Evolutionary conservation across 1,284 basidiomycete genomes (phyloP).

Genomic region (Schizophyllum amplum): DNA sequence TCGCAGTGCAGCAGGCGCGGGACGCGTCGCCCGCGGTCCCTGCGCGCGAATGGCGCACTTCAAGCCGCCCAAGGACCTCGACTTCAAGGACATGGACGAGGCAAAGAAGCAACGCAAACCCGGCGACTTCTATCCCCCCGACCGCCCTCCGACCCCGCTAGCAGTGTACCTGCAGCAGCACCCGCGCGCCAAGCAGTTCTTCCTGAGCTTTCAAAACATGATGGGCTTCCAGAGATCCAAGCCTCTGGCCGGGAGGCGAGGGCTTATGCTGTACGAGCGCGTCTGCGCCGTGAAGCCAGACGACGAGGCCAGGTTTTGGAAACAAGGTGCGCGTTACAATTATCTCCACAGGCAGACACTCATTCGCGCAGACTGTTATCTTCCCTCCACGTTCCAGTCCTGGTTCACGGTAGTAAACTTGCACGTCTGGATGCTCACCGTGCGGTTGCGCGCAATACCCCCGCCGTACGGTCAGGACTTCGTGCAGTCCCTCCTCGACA

Average conservation of each 20-base stretch:
- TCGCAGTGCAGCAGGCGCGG: neutral
- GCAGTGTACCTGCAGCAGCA: neutral
- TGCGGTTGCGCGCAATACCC: conserved; percentile 83
- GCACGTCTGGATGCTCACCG: conserved; percentile 87
- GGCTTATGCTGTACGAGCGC: conserved; percentile 49
- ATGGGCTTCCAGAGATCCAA: conserved; percentile 57
- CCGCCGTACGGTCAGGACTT: conserved; percentile 54
- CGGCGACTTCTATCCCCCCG: neutral
- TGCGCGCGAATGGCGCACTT: neutral
- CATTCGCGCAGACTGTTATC: conserved; percentile 58
- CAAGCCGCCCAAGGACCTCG: neutral
- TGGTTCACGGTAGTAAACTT: conserved; percentile 96
- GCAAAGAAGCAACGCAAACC: neutral
- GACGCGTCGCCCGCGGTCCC: neutral
- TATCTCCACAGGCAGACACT: neutral
- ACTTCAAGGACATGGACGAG: neutral
- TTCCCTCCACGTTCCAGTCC: conserved; percentile 93
- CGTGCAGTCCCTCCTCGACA: conserved; percentile 82
- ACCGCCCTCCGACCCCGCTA: neutral
- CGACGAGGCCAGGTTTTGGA: conserved; percentile 59
- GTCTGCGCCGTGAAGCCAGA: conserved; percentile 52
- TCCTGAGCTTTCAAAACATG: conserved; percentile 40
- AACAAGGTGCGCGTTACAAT: conserved; percentile 38
- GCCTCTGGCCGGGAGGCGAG: conserved; percentile 52
- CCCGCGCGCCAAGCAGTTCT: conserved; percentile 17